Percentiles rank a stretch among this genome's conserved stretches.
phyloP scores from a whole-genome alignment of 2,329 filamentous ascomycete genomes.

The Pseudogymnoascus sp. region DNA sequence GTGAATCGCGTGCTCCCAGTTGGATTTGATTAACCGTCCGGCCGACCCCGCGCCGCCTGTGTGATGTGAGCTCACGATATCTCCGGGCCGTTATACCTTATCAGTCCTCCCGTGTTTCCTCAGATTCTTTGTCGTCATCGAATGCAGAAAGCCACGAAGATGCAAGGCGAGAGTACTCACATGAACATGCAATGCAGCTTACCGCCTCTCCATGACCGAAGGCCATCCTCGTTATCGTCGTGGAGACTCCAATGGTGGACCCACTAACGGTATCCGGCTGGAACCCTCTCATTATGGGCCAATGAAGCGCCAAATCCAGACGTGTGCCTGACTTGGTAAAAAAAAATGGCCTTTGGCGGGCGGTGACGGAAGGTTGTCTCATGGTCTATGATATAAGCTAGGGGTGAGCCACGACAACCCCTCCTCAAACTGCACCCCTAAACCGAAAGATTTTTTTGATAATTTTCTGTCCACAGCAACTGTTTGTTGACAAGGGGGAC shows the following conservation, averaged over 20 bases:
- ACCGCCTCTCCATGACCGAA: not conserved
- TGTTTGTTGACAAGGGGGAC: not conserved
- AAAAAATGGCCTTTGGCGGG: not conserved
- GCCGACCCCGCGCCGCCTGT: not conserved
- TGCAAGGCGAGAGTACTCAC: not conserved
- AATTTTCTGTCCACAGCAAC: not conserved
- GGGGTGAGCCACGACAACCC: not conserved
- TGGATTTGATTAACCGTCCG: not conserved
- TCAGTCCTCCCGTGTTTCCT: not conserved
- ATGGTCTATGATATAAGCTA: not conserved
- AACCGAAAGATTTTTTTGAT: not conserved
- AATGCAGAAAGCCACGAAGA: not conserved
- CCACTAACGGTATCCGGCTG: slow-evolving; percentile 3
- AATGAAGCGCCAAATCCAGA: not conserved
- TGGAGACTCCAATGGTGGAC: not conserved
- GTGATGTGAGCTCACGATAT: slow-evolving; percentile 1
- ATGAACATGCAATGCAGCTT: not conserved
- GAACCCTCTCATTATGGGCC: not conserved
- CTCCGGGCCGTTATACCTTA: not conserved
- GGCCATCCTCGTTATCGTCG: not conserved
- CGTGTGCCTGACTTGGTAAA: slow-evolving; percentile 3
- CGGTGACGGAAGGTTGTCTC: not conserved
- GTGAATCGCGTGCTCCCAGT: not conserved
- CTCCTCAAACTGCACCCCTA: not conserved
- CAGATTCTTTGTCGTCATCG: not conserved